These are phyloP conservation scores for Ogataea nitratoaversa DNA, from an alignment of 805 yeast species.

Conservation along the genomic window DNA sequence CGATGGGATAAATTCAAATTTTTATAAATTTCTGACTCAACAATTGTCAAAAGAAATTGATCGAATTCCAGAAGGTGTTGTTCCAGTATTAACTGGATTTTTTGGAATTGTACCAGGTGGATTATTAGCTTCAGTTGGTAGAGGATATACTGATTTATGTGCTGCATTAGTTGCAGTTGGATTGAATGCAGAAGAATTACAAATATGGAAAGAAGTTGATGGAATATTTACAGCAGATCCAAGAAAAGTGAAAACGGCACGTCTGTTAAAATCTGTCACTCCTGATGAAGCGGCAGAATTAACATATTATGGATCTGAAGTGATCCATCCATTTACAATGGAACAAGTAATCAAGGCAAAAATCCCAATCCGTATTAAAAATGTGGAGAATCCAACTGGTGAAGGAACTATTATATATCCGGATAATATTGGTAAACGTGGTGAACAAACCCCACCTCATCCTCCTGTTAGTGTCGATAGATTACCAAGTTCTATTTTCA, in stretches of 20 bases:
- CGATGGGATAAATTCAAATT: constrained; percentile 60
- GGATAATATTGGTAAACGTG: constrained; percentile 77
- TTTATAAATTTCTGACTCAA: constrained; percentile 53
- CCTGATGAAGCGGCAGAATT: constrained; percentile 99
- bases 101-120: constrained; percentile 98
- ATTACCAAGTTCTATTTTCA: constrained; percentile 35
- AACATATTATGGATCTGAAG: constrained; percentile 96
- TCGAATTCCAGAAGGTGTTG: constrained; percentile 36
- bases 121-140: constrained; percentile 83
- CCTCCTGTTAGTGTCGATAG: constrained; percentile 77
- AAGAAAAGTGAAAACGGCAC: constrained; percentile 85
- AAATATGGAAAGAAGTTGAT: constrained; percentile 98
- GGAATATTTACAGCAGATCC: constrained; percentile 99
- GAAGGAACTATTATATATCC: constrained; percentile 93
- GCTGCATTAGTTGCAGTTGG: constrained; percentile 97
- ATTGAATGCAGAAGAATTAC: constrained; percentile 84
- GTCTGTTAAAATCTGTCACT: constrained; percentile 80
- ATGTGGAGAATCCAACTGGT: constrained; percentile 92
- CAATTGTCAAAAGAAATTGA: constrained; percentile 48
- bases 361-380: constrained; percentile 94
- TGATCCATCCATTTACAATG: constrained; percentile 98
- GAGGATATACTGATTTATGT: constrained; percentile 97
- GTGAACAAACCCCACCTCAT: constrained; percentile 90
- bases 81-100: constrained; percentile 94
- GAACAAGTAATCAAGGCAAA: constrained; percentile 95